These are phyloP conservation scores for Plasmodium cynomolgi DNA, from an alignment of 169 alveolate species.

Conservation along the genomic window DNA sequence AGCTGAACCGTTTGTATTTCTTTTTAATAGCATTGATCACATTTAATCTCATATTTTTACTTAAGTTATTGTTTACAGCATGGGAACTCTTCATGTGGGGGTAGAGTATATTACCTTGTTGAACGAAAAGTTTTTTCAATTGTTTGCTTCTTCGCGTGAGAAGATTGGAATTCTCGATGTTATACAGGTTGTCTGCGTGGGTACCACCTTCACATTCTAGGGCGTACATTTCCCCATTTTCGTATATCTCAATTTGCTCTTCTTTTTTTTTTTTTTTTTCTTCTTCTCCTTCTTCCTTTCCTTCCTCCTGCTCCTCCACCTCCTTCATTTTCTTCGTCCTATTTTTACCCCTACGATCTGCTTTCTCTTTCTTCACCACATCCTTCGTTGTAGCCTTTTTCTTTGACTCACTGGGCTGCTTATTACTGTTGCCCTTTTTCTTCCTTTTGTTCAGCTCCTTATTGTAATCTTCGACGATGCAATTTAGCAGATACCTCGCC, in stretches of 20 bases:
- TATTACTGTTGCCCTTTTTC: neutral
- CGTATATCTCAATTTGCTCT: neutral
- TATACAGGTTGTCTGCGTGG: neutral
- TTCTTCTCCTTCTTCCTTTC: neutral
- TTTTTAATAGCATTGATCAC: conserved; percentile 9
- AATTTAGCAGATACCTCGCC: conserved; percentile 14
- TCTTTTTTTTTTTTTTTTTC: neutral
- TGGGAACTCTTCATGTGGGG: neutral
- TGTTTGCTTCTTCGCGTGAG: neutral
- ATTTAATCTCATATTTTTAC: neutral
- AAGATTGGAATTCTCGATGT: neutral
- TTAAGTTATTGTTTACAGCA: neutral
- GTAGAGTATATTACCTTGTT: conserved; percentile 7
- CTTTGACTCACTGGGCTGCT: neutral
- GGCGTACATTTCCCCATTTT: neutral
- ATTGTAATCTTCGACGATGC: conserved; percentile 3
- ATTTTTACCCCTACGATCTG: neutral
- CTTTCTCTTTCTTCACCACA: neutral
- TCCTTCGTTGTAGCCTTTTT: conserved; percentile 4
- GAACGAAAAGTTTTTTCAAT: conserved; percentile 10
- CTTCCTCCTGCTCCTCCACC: neutral
- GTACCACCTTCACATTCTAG: neutral
- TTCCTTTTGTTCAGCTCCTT: neutral
- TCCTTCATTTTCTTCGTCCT: neutral
- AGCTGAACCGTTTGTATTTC: conserved; percentile 49